A percentile compares a stretch with the other conserved stretches of the same genome.
Conservation (phyloP, 1,284 basidiomycete species). For the Xanthoconium separans region DNA sequence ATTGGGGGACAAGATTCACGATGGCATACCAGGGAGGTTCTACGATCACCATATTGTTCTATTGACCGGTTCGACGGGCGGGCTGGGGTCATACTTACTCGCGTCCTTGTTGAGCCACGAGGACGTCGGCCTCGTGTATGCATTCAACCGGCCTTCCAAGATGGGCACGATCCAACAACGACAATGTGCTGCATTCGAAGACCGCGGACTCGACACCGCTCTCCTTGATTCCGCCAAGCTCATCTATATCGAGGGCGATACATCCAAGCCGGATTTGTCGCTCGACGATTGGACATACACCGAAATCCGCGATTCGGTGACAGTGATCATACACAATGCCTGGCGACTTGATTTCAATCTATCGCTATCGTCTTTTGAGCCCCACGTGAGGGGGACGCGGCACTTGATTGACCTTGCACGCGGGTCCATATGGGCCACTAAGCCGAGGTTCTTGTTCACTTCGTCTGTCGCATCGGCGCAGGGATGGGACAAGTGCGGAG, state of each 20-base stretch:
- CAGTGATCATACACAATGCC: slow-evolving; percentile 32
- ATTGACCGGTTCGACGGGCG: slow-evolving; percentile 34
- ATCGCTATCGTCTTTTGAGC: slow-evolving; percentile 34
- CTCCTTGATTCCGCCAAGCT: slow-evolving; percentile 33
- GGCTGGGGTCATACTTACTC: slow-evolving; percentile 31
- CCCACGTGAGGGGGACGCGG: slow-evolving; percentile 28
- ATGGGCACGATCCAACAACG: slow-evolving; percentile 16
- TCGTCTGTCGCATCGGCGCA: slow-evolving; percentile 28
- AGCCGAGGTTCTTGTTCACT: slow-evolving; percentile 32
- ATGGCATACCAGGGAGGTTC: neutral
- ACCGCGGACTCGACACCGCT: slow-evolving; percentile 30
- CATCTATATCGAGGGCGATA: slow-evolving; percentile 30
- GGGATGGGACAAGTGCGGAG: slow-evolving; percentile 17
- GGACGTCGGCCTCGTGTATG: slow-evolving; percentile 28
- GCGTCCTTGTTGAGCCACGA: slow-evolving; percentile 18
- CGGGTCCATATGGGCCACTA: slow-evolving; percentile 17
- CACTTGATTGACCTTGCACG: slow-evolving; percentile 36
- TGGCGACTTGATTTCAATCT: slow-evolving; percentile 41
- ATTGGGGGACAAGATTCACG: neutral
- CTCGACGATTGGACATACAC: slow-evolving; percentile 22
- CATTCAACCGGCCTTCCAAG: slow-evolving; percentile 31
- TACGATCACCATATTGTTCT: slow-evolving; percentile 17
- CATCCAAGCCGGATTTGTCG: slow-evolving; percentile 23
- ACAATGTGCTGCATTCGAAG: slow-evolving; percentile 31
- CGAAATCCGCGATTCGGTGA: slow-evolving; percentile 24